These are phyloP conservation scores for Telopea speciosissima DNA, from an alignment of 177 flowering plant species.

Conservation along the genomic window DNA sequence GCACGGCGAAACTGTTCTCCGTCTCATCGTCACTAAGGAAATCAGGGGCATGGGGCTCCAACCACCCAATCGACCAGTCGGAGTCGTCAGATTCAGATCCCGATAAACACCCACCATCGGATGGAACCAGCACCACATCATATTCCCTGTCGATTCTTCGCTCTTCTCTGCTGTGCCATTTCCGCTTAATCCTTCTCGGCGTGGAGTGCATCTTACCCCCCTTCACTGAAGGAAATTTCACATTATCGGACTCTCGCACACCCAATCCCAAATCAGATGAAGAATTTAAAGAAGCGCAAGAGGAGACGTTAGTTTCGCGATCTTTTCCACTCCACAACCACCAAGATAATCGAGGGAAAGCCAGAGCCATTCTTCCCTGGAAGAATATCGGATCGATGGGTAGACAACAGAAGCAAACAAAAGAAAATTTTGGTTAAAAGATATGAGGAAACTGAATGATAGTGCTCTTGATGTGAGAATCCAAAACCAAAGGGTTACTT, in stretches of 20 bases:
- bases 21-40: conserved; percentile 57
- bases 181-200: conserved; percentile 48
- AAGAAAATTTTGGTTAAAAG: not conserved
- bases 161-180: conserved; percentile 70
- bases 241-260: conserved; percentile 41
- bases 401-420: not conserved
- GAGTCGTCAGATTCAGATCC: conserved; percentile 82
- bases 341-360: conserved; percentile 53
- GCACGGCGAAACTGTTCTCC: conserved; percentile 70
- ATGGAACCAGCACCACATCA: conserved; percentile 73
- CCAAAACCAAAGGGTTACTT: not conserved
- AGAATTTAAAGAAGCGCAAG: conserved; percentile 35
- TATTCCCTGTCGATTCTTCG: conserved; percentile 59
- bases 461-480: not conserved
- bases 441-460: not conserved
- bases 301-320: conserved; percentile 32
- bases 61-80: conserved; percentile 87
- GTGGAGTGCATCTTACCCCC: conserved; percentile 28
- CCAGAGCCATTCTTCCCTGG: conserved; percentile 37
- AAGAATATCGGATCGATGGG: not conserved
- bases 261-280: conserved; percentile 31
- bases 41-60: conserved; percentile 78
- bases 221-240: conserved; percentile 48
- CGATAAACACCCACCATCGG: conserved; percentile 76
- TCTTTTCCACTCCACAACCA: conserved; percentile 64